phyloP scores from a whole-genome alignment of 768 basidiomycete genomes.

The Boletus tylopilopsis region DNA sequence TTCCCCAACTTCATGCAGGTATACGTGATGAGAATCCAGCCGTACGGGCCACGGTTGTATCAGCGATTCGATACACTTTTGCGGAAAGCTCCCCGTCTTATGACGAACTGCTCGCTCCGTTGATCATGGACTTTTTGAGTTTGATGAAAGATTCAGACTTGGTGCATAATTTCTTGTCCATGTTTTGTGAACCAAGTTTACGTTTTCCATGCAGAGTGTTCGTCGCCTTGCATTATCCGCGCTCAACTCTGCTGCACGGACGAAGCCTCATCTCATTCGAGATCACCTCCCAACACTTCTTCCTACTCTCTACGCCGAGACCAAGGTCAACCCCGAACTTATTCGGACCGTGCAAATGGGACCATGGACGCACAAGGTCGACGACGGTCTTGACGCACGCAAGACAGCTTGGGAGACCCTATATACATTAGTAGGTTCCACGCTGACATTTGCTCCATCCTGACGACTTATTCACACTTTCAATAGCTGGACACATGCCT shows the following conservation, averaged over 20 bases:
- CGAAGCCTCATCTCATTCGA: constrained; percentile 88
- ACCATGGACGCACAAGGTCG: constrained; percentile 95
- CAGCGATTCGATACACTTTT: constrained; percentile 88
- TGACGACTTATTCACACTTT: neutral
- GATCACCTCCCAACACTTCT: constrained; percentile 76
- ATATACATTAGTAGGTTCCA: constrained; percentile 75
- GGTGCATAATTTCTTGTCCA: constrained; percentile 41
- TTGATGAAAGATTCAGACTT: constrained; percentile 87
- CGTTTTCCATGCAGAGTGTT: constrained; percentile 59
- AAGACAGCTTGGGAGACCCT: constrained; percentile 98
- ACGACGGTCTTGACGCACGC: constrained; percentile 93
- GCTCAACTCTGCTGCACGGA: constrained; percentile 91
- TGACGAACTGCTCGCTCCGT: constrained; percentile 84
- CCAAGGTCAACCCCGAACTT: constrained; percentile 69
- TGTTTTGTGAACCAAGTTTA: neutral
- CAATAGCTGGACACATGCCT: constrained; percentile 87
- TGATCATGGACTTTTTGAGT: constrained; percentile 88
- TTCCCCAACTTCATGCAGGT: constrained; percentile 87
- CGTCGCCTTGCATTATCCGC: constrained; percentile 87
- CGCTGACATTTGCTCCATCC: neutral
- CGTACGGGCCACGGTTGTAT: constrained; percentile 83
- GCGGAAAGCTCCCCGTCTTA: constrained; percentile 82
- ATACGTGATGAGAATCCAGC: constrained; percentile 65
- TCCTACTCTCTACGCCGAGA: constrained; percentile 84
- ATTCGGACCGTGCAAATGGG: constrained; percentile 95